Base-by-base conservation (phyloP, 768 basidiomycete species). In the Fomitopsis pulvina region DNA sequence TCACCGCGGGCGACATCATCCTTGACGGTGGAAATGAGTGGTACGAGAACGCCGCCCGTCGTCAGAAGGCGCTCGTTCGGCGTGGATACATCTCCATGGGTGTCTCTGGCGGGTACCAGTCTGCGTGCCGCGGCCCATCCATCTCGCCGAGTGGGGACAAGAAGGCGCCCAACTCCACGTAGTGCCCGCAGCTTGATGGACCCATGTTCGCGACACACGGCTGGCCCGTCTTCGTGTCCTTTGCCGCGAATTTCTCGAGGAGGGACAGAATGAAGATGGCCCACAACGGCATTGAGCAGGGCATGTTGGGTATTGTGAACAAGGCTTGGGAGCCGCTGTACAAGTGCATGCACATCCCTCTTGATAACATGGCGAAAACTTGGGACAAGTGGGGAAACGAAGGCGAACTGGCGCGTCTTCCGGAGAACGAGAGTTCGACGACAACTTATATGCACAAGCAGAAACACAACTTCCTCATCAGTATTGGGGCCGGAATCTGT, bases 261-360 rank as follows among this genome's bases (percentile, higher is more conserved):
- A 58, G 47, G 9, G 59, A 58, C 54, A 57, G 57, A 34, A 57
- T 60, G 18, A 58, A 60, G 55, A 58, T 60, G 59, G 52, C 56
- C 42, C 59, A 60, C 49, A 60, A 60, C 47, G 59, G 59, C 11
- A 60, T 60, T 51, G 59, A 60, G 48, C 59, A 60, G 45, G 59
- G 55, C 21, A 58, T 60, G 26, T 39, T 60, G 34, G 55, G 57
- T 22, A 41, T 52, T 22, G 47, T 57, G 37, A 47, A 42, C 40
- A 57, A 56, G 51, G 51, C 53, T 21, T 60, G 57, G 54, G 59
- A 54, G 45, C 25, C 57, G 28, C 51, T 60, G 43, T 48, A 57
- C 50, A 57, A 53, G 47, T 57, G 53, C 41, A 40, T 57, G 21
- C 41, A 50, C 34, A 41, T 45, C 11, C 45, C 50, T 28, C 52